These are phyloP conservation scores for Talaromyces stipitatus DNA, from an alignment of 495 filamentous ascomycete species.

Conservation along the genomic window DNA sequence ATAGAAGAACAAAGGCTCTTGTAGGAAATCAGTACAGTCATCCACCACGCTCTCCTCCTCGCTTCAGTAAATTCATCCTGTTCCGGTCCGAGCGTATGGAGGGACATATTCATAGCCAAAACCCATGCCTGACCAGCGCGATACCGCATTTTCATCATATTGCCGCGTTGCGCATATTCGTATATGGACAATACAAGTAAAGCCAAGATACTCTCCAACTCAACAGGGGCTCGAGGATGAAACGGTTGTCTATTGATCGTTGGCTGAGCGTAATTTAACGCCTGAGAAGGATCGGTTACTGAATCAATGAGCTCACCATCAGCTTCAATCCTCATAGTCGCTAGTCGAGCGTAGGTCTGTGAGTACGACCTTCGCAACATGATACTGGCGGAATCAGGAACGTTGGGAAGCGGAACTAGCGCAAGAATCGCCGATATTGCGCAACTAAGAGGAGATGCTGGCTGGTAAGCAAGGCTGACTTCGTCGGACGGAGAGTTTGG, in stretches of 20 bases:
- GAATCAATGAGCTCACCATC: conserved; percentile 52
- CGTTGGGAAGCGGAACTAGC: conserved; percentile 46
- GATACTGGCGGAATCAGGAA: conserved; percentile 34
- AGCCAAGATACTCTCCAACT: conserved; percentile 48
- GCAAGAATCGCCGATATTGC: conserved; percentile 49
- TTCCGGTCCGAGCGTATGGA: conserved; percentile 36
- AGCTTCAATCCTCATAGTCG: conserved; percentile 44
- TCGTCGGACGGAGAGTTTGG: conserved; percentile 35
- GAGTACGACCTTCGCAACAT: conserved; percentile 46
- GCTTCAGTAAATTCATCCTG: conserved; percentile 47
- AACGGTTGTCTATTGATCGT: conserved; percentile 38
- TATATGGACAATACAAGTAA: conserved; percentile 50
- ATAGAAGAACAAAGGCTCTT: conserved; percentile 4
- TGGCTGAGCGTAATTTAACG: conserved; percentile 37
- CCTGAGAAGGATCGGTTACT: conserved; percentile 42
- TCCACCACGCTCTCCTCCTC: conserved; percentile 53
- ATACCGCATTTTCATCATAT: conserved; percentile 54
- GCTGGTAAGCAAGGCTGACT: conserved; percentile 30
- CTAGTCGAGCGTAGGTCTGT: conserved; percentile 46
- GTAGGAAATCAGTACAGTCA: conserved; percentile 37
- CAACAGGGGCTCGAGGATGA: conserved; percentile 43
- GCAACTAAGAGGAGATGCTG: conserved; percentile 46
- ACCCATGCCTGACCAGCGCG: conserved; percentile 49
- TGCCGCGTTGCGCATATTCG: conserved; percentile 54
- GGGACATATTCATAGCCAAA: conserved; percentile 43